phyloP scores from a whole-genome alignment of 805 yeast species.

The Saccharomycopsis olivae region DNA sequence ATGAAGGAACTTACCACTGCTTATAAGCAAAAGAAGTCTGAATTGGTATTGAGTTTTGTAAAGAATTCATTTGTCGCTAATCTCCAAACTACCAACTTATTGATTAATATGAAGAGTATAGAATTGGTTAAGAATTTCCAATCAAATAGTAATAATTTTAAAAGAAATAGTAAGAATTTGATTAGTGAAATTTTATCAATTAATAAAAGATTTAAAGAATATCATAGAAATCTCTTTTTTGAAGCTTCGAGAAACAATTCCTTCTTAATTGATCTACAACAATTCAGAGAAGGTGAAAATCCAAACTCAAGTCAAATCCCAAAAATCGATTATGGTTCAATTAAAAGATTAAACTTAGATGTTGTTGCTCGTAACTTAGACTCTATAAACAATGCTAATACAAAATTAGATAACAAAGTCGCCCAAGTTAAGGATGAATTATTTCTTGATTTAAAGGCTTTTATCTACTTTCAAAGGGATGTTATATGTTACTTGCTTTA shows the following conservation, averaged over 20 bases:
- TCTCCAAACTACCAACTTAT: slow-evolving; percentile 6
- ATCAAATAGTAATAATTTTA: slow-evolving; percentile 14
- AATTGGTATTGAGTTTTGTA: slow-evolving; percentile 1
- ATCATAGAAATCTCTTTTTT: slow-evolving; percentile 1
- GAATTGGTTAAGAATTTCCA: slow-evolving; percentile 11
- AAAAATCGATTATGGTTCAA: background rate
- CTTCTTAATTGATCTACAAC: background rate
- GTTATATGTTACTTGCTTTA: slow-evolving; percentile 5
- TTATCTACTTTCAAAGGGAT: slow-evolving; percentile 9
- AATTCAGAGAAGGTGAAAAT: background rate
- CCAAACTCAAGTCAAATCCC: background rate
- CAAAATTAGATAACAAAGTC: slow-evolving; percentile 4
- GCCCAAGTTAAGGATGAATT: slow-evolving; percentile 6
- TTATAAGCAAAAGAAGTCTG: slow-evolving; percentile 1
- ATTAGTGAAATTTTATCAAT: slow-evolving; percentile 8
- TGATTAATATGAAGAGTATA: slow-evolving; percentile 12
- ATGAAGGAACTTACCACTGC: background rate
- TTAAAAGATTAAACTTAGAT: slow-evolving; percentile 8
- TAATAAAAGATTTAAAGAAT: slow-evolving; percentile 4
- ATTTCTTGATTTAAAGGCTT: slow-evolving; percentile 11
- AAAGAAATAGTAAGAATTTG: slow-evolving; percentile 8
- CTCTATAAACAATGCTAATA: slow-evolving; percentile 1
- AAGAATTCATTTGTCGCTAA: slow-evolving; percentile 2
- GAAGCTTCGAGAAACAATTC: slow-evolving; percentile 6
- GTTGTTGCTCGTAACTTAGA: slow-evolving; percentile 7